Evolutionary conservation across 2,329 filamentous ascomycete genomes (phyloP).

Genomic region (Xylaria polymorpha): DNA sequence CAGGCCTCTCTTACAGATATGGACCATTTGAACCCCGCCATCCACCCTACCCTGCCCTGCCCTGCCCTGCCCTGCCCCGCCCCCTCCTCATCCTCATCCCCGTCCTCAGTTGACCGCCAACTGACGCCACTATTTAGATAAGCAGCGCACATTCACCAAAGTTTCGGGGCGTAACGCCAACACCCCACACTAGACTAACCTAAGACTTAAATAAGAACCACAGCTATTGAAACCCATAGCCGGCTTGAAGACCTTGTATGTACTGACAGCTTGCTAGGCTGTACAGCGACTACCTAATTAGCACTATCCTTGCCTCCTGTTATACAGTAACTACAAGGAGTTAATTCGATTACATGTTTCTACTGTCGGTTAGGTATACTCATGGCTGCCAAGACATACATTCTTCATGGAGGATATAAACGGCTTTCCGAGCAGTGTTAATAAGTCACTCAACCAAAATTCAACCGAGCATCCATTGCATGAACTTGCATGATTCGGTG

Average conservation of each 20-base stretch:
- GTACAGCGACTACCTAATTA: not conserved
- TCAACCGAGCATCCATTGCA: conserved; percentile 16
- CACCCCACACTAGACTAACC: not conserved
- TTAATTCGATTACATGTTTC: not conserved
- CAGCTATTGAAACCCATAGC: not conserved
- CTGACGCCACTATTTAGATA: not conserved
- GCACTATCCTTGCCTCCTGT: not conserved
- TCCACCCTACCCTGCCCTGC: conserved; percentile 24
- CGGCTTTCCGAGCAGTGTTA: not conserved
- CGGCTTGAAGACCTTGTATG: not conserved
- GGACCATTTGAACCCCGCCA: conserved; percentile 42
- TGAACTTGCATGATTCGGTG: conserved; percentile 25
- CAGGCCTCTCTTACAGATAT: not conserved
- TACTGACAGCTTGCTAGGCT: not conserved
- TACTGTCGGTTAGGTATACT: not conserved
- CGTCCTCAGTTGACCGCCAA: conserved; percentile 13
- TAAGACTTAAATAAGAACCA: not conserved
- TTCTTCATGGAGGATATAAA: not conserved
- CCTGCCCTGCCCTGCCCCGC: conserved; percentile 18
- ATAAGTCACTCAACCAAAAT: conserved; percentile 1
- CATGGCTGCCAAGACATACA: not conserved
- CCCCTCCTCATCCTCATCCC: conserved; percentile 13
- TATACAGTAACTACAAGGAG: not conserved
- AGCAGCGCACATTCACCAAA: not conserved
- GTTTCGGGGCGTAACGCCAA: not conserved